Evolutionary conservation across 495 filamentous ascomycete species (phyloP).

Genomic region (Daldinia decipiens): DNA sequence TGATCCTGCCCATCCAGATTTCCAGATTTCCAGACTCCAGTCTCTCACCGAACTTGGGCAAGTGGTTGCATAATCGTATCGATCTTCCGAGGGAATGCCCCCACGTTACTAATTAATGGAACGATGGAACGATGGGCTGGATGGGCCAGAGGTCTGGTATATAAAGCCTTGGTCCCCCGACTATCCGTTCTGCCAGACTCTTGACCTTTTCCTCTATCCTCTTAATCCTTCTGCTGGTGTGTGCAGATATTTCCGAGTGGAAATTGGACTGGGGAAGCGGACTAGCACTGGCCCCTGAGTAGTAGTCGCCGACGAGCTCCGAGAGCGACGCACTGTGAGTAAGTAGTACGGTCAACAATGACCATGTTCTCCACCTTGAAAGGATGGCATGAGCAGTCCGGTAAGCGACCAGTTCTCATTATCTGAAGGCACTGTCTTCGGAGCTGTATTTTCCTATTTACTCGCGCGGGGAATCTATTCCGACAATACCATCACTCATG

Average conservation of each 20-base stretch:
- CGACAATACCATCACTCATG: not conserved
- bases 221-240: not conserved
- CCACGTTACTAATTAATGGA: slow-evolving; percentile 26
- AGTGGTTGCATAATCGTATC: slow-evolving; percentile 34
- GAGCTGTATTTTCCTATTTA: not conserved
- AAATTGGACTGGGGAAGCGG: not conserved
- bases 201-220: not conserved
- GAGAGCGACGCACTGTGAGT: not conserved
- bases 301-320: not conserved
- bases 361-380: not conserved
- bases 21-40: slow-evolving; percentile 28
- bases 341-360: not conserved
- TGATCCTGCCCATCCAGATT: slow-evolving; percentile 29
- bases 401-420: not conserved
- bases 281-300: not conserved
- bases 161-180: not conserved
- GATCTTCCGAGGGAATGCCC: slow-evolving; percentile 20
- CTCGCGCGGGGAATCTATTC: not conserved
- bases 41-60: slow-evolving; percentile 39
- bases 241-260: slow-evolving; percentile 15
- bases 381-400: slow-evolving; percentile 3
- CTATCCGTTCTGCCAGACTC: not conserved
- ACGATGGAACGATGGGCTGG: not conserved
- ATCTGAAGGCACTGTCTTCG: not conserved
- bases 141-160: slow-evolving; percentile 7